Evolutionary conservation across 2,329 filamentous ascomycete genomes (phyloP), one percentile per base, ranked within the genome.

Genomic region (Plectosphaerella cucumerina): DNA sequence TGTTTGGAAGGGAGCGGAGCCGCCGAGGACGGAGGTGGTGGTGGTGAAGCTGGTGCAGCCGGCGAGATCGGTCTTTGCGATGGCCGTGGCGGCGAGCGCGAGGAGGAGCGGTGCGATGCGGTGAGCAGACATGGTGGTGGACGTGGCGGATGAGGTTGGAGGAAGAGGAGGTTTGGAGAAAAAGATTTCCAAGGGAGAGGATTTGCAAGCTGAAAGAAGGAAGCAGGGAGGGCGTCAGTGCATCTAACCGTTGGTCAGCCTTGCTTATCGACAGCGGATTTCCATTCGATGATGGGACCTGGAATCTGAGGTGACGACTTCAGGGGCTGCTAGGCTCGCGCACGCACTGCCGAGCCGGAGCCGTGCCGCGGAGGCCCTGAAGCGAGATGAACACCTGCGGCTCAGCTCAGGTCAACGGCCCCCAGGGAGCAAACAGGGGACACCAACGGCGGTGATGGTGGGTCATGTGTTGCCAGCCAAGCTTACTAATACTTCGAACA

Each of bases 11-110:
- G 67, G 63, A 10, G 53, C 51, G 50, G 50, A 55, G 1, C 48
- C 50, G 10, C 47, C 50, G 41, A 62, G 55, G 50, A 58, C 52
- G 4, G n/a, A n/a, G n/a, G 64, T 66, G 49, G 58, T 50, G 34
- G 62, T 66, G 3, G 66, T 70, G 44, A 18, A 33, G 17, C 35
- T 23, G 11, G 70, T 70, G 67, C 77, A 80, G 59, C 75, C 77
- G 1, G 34, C 49, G 39, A 76, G 58, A 58, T 78, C 72, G 33
- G 76, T 79, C 55, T 61, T 71, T 44, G 73, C 76, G 17, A 69
- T 54, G 48, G 60, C 70, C 39, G 62, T 59, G 6, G 64, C 55
- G 34, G 64, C 63, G 52, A 69, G 57, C 46, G 58, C 44, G 49
- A 62, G 47, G 50, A 62, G 33, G 39, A 45, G 15, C 22, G 31